Conservation (phyloP, 768 basidiomycete genomes). For the Amanita pallidorosea region DNA sequence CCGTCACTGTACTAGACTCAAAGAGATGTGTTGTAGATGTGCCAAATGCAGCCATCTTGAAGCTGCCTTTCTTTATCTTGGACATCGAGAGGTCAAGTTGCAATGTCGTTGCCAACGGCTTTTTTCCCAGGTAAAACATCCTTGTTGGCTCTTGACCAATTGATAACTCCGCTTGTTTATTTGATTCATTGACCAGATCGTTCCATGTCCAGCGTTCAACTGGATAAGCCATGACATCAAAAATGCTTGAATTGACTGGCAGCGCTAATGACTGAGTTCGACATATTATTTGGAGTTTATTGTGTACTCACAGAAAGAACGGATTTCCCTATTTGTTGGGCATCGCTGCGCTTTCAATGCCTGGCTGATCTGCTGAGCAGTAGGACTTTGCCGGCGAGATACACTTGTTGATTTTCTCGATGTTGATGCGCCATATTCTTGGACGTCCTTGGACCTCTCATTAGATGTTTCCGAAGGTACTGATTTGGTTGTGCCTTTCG, state of each 20-base stretch:
- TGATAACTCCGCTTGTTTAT: neutral
- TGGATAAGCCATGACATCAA: neutral
- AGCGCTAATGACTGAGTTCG: neutral
- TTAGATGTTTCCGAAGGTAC: too few relatives aligned
- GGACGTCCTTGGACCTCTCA: neutral
- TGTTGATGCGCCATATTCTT: neutral
- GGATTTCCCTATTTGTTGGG: constrained; percentile 1
- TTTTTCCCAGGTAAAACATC: neutral
- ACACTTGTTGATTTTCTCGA: neutral
- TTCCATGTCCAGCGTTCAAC: neutral
- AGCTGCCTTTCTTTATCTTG: constrained; percentile 4
- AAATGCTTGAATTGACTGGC: neutral
- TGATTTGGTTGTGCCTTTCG: too few relatives aligned
- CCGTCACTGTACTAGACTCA: neutral
- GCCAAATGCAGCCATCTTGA: constrained; percentile 5
- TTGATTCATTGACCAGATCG: neutral
- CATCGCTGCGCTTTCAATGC: neutral
- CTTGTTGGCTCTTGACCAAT: neutral
- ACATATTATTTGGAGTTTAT: neutral
- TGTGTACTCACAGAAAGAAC: neutral
- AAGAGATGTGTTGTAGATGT: constrained; percentile 4
- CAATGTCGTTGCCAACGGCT: neutral
- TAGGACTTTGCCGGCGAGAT: neutral
- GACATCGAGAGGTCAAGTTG: neutral
- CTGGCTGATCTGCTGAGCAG: neutral